Conservation (phyloP, 805 yeast species). For the Candida yuanshanica region DNA sequence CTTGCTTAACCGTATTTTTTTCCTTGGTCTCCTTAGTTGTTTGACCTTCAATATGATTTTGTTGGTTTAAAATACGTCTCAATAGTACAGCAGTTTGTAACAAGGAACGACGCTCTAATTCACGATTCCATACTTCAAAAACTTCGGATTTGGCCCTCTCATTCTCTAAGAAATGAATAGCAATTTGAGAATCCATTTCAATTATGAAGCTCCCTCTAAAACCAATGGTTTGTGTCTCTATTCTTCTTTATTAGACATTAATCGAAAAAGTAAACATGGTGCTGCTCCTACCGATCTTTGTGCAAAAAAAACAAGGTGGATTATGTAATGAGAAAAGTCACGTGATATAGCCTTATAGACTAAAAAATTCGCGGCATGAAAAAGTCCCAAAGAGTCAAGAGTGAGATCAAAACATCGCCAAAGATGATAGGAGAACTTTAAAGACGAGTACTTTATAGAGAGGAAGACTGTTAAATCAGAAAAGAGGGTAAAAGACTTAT, state of each 20-base stretch:
- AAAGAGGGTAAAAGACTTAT: no score
- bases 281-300: conserved; percentile 1
- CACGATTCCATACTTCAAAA: conserved; percentile 8
- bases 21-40: conserved; percentile 11
- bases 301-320: not conserved
- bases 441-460: no score
- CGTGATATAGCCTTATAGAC: no score
- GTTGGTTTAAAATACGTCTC: conserved; percentile 16
- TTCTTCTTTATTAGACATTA: not conserved
- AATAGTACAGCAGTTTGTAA: conserved; percentile 16
- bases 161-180: conserved; percentile 3
- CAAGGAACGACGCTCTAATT: conserved; percentile 14
- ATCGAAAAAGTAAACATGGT: conserved; percentile 1
- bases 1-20: conserved; percentile 16
- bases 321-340: no score
- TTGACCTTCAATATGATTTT: conserved; percentile 9
- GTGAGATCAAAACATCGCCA: no score
- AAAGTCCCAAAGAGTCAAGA: no score
- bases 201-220: not conserved
- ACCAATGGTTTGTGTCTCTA: no score
- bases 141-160: conserved; percentile 5
- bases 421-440: no score
- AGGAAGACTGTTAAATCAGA: no score
- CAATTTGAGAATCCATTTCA: not conserved
- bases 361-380: no score